Conservation (phyloP, 2,329 filamentous ascomycete species). For the Grosmannia penicillata region DNA sequence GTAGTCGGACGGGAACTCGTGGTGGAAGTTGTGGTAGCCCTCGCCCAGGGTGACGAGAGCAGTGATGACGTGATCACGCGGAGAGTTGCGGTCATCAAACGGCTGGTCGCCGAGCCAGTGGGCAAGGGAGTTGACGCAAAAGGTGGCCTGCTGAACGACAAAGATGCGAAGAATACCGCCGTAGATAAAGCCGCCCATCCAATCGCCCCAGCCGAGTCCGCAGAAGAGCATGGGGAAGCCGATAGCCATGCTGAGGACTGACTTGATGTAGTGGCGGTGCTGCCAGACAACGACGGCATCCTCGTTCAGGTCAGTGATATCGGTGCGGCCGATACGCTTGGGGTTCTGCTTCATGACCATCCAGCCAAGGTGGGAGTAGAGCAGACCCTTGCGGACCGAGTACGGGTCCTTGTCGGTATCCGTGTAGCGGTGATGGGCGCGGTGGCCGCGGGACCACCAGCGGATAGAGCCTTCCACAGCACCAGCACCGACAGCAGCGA, state of each 20-base stretch:
- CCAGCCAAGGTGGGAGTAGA: conserved; percentile 79
- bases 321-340: conserved; percentile 74
- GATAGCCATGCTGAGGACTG: conserved; percentile 62
- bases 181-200: conserved; percentile 69
- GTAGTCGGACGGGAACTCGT: conserved; percentile 89
- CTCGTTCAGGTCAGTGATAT: conserved; percentile 79
- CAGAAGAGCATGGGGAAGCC: conserved; percentile 61
- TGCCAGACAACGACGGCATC: conserved; percentile 77
- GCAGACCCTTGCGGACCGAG: conserved; percentile 74
- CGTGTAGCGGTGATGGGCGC: conserved; percentile 81
- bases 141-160: conserved; percentile 83
- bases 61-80: conserved; percentile 76
- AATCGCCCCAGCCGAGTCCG: conserved; percentile 70
- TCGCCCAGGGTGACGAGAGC: conserved; percentile 70
- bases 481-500: conserved; percentile 67
- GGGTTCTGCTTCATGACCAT: conserved; percentile 92
- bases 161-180: conserved; percentile 75
- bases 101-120: conserved; percentile 89
- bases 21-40: conserved; percentile 92
- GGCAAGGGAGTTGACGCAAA: conserved; percentile 83
- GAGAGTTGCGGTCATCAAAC: conserved; percentile 85
- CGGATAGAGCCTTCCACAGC: conserved; percentile 75
- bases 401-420: conserved; percentile 88
- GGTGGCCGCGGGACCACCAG: conserved; percentile 81
- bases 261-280: conserved; percentile 74